phyloP scores from a whole-genome alignment of 805 yeast genomes.

The Monosporozyma yasuniensis region DNA sequence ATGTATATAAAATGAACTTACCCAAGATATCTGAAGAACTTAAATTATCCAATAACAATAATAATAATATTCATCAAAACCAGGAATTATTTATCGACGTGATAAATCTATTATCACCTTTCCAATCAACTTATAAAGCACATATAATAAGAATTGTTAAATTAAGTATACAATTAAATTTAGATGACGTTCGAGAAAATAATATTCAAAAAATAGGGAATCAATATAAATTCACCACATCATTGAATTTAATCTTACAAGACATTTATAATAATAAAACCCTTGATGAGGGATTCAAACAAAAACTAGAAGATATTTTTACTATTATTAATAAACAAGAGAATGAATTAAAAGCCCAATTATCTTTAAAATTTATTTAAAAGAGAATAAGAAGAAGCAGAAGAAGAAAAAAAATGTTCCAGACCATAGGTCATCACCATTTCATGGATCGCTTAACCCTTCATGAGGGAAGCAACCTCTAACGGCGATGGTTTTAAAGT shows the following conservation, averaged over 20 bases:
- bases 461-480: conserved; percentile 63
- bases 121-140: background rate
- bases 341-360: conserved; percentile 21
- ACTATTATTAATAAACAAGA: conserved; percentile 16
- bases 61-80: conserved; percentile 4
- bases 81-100: conserved; percentile 18
- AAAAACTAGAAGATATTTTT: conserved; percentile 12
- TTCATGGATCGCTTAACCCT: conserved; percentile 75
- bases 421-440: conserved; percentile 91
- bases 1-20: conserved; percentile 8
- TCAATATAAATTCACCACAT: conserved; percentile 24
- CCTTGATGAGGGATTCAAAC: conserved; percentile 2
- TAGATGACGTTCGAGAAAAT: conserved; percentile 7
- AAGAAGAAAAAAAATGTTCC: conserved; percentile 41
- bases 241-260: conserved; percentile 19
- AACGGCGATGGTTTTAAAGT: conserved; percentile 98
- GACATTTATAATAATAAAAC: conserved; percentile 9
- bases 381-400: background rate
- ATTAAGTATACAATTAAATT: conserved; percentile 19
- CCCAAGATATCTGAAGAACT: conserved; percentile 8
- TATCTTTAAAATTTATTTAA: conserved; percentile 21
- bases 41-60: background rate
- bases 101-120: conserved; percentile 13
- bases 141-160: conserved; percentile 14
- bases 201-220: conserved; percentile 4